Percentiles rank a stretch among this genome's conserved stretches.
Evolutionary conservation across 495 filamentous ascomycete species (phyloP).

Genomic region (Podospora fimiseda): DNA sequence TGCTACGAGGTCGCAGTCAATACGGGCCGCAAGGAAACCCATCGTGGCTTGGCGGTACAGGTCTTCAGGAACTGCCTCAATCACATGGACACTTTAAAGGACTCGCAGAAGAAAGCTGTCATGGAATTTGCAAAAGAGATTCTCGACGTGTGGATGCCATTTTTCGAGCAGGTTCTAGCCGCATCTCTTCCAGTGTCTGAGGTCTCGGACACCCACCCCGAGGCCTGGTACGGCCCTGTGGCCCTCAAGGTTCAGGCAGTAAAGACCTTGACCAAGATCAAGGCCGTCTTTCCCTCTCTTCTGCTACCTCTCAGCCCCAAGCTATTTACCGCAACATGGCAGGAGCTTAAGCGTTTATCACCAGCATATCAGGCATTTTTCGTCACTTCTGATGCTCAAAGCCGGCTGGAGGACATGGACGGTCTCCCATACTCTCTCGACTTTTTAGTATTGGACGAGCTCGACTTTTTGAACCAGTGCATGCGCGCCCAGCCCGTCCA

Average conservation of each 20-base stretch:
- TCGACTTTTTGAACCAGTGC: constrained; percentile 87
- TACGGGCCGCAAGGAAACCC: constrained; percentile 59
- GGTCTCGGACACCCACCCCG: constrained; percentile 33
- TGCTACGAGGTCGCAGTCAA: constrained; percentile 78
- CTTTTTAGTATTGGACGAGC: constrained; percentile 82
- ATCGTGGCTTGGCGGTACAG: constrained; percentile 76
- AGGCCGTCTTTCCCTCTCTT: constrained; percentile 72
- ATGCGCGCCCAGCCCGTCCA: constrained; percentile 78
- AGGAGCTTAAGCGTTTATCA: constrained; percentile 68
- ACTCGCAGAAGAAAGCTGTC: constrained; percentile 77
- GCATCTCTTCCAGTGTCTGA: constrained; percentile 54
- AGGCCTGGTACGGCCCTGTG: constrained; percentile 68
- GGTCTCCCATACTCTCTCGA: constrained; percentile 93
- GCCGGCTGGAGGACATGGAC: constrained; percentile 83
- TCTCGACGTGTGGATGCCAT: constrained; percentile 75
- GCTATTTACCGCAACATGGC: constrained; percentile 81
- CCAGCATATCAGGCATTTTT: constrained; percentile 71
- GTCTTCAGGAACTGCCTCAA: constrained; percentile 90
- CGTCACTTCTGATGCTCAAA: constrained; percentile 76
- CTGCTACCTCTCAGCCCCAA: constrained; percentile 69
- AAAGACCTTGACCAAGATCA: constrained; percentile 88
- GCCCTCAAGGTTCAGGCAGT: constrained; percentile 84
- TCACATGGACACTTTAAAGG: constrained; percentile 90
- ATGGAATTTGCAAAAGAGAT: constrained; percentile 83
- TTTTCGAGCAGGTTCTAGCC: constrained; percentile 70